A percentile compares a stretch with the other conserved stretches of the same genome.
Evolutionary conservation across 345 rosid species (phyloP).

Genomic region (Eucalyptus paniculata): DNA sequence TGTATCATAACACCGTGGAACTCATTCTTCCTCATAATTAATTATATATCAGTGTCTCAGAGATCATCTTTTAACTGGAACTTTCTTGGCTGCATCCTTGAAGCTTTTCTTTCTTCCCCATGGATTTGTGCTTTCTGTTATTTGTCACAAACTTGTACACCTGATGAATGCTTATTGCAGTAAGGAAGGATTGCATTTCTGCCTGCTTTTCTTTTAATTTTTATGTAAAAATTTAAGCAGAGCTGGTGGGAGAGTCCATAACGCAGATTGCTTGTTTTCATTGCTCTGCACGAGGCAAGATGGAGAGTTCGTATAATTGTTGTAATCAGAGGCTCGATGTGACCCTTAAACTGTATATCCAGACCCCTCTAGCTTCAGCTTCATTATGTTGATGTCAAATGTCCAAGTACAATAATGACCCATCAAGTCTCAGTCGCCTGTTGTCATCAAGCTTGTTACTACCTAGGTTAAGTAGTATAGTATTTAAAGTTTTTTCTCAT

Average conservation of each 20-base stretch:
- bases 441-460: neutral
- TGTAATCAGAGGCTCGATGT: neutral
- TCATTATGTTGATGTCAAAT: neutral
- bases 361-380: neutral
- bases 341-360: neutral
- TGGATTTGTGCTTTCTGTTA: neutral
- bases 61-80: neutral
- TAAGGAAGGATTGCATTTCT: neutral
- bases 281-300: neutral
- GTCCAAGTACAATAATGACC: neutral
- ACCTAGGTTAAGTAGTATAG: accelerated
- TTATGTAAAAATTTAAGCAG: neutral
- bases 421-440: neutral
- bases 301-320: neutral
- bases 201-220: neutral
- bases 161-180: neutral
- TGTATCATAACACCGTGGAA: neutral
- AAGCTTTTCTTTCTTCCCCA: neutral
- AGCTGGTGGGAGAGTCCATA: neutral
- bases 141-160: neutral
- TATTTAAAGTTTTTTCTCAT: neutral
- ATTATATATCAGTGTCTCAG: neutral
- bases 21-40: neutral
- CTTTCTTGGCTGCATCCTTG: neutral
- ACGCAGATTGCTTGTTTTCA: neutral